A percentile compares a stretch with the other conserved stretches of the same genome.
These are phyloP conservation scores for Cryptomeria japonica DNA, from an alignment of 75 land plant species.

Conservation along the genomic window DNA sequence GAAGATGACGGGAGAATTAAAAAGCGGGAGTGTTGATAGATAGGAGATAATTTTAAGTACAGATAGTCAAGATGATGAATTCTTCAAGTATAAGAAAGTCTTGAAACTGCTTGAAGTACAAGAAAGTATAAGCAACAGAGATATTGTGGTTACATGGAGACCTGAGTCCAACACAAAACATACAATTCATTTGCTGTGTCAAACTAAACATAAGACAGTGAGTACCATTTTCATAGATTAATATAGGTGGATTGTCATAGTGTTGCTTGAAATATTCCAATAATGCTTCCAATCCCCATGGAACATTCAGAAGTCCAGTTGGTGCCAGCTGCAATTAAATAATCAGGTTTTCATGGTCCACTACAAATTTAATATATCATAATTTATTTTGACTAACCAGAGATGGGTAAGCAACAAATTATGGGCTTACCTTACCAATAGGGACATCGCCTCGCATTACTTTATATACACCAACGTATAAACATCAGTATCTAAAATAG, in stretches of 20 bases:
- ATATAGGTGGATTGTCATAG: constrained; percentile 30
- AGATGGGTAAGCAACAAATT: background rate
- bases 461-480: background rate
- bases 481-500: background rate
- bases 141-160: no score
- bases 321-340: background rate
- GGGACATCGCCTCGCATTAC: background rate
- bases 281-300: constrained; percentile 28
- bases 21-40: no score
- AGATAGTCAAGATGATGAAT: no score
- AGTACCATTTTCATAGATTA: constrained; percentile 42
- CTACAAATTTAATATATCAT: background rate
- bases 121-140: no score
- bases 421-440: background rate
- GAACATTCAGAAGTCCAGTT: constrained; percentile 9
- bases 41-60: no score
- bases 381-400: background rate
- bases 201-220: background rate
- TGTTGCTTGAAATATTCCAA: constrained; percentile 24
- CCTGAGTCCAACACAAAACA: background rate
- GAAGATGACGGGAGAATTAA: no score
- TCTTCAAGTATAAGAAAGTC: no score
- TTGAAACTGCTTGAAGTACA: no score
- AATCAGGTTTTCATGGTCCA: background rate
- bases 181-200: background rate